These are phyloP conservation scores for Cercospora janseana DNA, from an alignment of 2,329 filamentous ascomycete genomes.

Conservation along the genomic window DNA sequence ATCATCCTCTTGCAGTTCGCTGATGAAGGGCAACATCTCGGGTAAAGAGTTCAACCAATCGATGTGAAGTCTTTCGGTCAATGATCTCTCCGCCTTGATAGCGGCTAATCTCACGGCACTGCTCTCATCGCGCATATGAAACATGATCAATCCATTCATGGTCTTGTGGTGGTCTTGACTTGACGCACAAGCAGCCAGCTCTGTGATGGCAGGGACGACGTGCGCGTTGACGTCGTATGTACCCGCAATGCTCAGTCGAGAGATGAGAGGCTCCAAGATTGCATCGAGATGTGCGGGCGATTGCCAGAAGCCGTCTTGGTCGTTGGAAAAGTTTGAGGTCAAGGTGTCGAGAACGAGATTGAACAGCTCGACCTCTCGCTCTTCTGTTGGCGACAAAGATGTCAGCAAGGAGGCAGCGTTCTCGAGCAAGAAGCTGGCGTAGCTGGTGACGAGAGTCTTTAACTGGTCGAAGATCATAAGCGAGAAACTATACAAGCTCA, in stretches of 20 bases:
- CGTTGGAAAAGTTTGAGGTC: conserved; percentile 74
- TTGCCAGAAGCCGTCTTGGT: conserved; percentile 95
- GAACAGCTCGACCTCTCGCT: conserved; percentile 62
- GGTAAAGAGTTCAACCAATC: conserved; percentile 90
- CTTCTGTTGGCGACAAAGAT: conserved; percentile 40
- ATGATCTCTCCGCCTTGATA: conserved; percentile 70
- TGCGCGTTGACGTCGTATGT: conserved; percentile 48
- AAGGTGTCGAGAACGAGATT: conserved; percentile 68
- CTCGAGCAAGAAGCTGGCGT: conserved; percentile 81
- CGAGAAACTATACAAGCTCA: conserved; percentile 79
- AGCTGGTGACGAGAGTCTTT: conserved; percentile 91
- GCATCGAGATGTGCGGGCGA: conserved; percentile 78
- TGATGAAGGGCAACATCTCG: conserved; percentile 95
- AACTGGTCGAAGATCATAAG: conserved; percentile 76
- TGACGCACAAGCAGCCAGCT: conserved; percentile 75
- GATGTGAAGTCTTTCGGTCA: conserved; percentile 75
- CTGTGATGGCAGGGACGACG: conserved; percentile 72
- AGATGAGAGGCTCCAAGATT: conserved; percentile 67
- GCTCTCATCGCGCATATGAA: conserved; percentile 71
- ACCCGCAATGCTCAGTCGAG: conserved; percentile 52
- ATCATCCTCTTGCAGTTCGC: conserved; percentile 92
- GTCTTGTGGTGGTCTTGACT: conserved; percentile 88
- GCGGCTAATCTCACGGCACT: conserved; percentile 74
- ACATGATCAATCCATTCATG: conserved; percentile 75
- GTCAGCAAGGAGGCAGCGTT: conserved; percentile 64